Base-by-base conservation (phyloP, 2,329 filamentous ascomycete genomes). In the Akanthomyces uredinophilus region DNA sequence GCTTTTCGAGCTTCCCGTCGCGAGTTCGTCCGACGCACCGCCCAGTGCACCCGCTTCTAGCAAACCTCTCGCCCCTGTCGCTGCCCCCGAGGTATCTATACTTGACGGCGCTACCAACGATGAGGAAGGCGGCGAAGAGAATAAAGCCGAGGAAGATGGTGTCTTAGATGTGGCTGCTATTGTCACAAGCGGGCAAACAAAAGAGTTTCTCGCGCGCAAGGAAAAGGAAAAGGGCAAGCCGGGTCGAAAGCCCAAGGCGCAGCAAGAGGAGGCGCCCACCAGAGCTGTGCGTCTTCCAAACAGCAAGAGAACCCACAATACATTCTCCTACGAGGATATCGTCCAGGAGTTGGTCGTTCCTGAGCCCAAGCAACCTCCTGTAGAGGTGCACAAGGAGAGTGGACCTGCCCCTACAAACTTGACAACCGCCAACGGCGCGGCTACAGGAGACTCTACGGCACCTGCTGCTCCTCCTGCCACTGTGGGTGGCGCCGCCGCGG, bases 81-180 rank as follows among this genome's bases (percentile, higher is more conserved):
- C 58, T 20, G 58, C 50, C 14, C 39, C 58, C 37, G 58, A 60
- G 27, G 41, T 18, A 14, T 14, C 39, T 27, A 53, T 39, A 41
- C 37, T 50, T 8, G 49, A 60, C 10, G 27, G 24, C 24, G 27
- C 39, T 20, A 29, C 16, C n/a, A 70, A 68, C 4, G 68, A 68
- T 10, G 76, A 76, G 16, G 74, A 71, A 0, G 69, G 70, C 8
- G 72, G 71, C 37, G 78, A 74, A 8, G 77, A 78, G 1, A 72
- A 73, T n/a, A 79, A 78, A 63, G 72, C 72, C 10, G 73, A 81
- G 2, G 83, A 87, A 1, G 90, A 94, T 63, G 91, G 91, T 27
- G 89, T 93, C 10, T 79, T 95, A 3, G 90, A 95, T 67, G 90
- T 95, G 52, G 91, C 91, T n/a, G 89, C 84, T 66, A 93, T 95